Conservation (phyloP, 1,284 basidiomycete species). For the Leccinum griseonigrum region DNA sequence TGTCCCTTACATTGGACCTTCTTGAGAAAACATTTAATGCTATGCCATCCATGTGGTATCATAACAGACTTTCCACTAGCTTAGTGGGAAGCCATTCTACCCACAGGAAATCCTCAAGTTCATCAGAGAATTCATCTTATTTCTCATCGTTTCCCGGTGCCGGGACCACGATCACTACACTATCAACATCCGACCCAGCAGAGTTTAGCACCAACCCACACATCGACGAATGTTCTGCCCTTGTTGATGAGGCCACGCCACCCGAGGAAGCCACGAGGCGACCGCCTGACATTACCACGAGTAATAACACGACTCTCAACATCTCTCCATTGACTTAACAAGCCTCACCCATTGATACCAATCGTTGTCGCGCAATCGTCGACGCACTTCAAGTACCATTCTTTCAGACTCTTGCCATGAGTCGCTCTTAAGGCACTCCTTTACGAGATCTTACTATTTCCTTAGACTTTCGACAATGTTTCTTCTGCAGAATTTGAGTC, state of each 20-base stretch:
- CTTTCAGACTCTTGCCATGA: not conserved
- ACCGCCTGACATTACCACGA: not conserved
- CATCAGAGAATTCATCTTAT: too few species aligned
- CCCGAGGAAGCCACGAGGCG: not conserved
- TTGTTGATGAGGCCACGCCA: not conserved
- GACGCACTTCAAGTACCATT: not conserved
- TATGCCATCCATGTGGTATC: too few species aligned
- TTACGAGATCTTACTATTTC: not conserved
- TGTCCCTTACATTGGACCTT: too few species aligned
- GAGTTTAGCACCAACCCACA: too few species aligned
- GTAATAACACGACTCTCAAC: not conserved
- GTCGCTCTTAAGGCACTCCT: not conserved
- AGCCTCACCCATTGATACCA: not conserved
- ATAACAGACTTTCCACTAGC: too few species aligned
- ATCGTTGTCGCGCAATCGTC: not conserved
- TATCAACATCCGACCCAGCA: too few species aligned
- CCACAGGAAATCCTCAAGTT: too few species aligned
- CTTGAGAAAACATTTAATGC: too few species aligned
- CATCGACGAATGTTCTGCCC: too few species aligned
- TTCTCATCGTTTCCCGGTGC: too few species aligned
- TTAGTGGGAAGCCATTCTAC: too few species aligned
- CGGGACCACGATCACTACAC: too few species aligned
- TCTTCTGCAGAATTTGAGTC: not conserved
- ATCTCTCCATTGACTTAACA: not conserved
- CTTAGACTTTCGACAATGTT: not conserved